Evolutionary conservation across 257 asterid species (phyloP).

Genomic region (Nicotiana tabacum): DNA sequence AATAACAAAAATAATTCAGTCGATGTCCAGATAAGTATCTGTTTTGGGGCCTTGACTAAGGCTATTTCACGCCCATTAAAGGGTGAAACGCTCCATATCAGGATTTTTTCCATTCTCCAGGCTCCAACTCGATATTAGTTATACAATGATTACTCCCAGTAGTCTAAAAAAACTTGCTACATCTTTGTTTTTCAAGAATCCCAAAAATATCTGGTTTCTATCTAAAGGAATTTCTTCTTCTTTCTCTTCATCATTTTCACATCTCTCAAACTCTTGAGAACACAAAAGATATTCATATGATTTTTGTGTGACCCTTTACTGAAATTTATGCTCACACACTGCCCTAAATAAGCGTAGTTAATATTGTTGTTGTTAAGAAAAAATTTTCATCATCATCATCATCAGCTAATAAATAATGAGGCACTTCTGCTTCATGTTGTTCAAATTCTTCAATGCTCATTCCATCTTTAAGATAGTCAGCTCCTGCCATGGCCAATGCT

Average conservation of each 20-base stretch:
- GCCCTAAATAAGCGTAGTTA: too few relatives aligned
- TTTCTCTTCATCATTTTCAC: neutral
- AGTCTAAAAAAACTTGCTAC: neutral
- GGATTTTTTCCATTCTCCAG: too few relatives aligned
- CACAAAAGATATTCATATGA: neutral
- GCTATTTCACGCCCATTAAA: too few relatives aligned
- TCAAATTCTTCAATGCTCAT: neutral
- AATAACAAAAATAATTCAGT: too few relatives aligned
- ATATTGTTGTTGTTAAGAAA: neutral
- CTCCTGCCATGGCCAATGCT: slow-evolving; percentile 53
- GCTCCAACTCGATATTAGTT: neutral
- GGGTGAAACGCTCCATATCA: too few relatives aligned
- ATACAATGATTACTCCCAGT: neutral
- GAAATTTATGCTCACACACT: too few relatives aligned
- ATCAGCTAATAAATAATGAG: neutral
- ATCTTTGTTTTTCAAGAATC: neutral
- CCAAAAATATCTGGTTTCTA: neutral
- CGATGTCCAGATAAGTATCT: too few relatives aligned
- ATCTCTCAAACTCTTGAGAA: neutral
- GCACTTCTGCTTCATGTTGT: neutral
- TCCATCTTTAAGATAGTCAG: slow-evolving; percentile 23
- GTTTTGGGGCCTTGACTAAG: too few relatives aligned
- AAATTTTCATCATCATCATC: neutral
- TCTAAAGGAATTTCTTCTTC: neutral
- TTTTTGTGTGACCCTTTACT: too few relatives aligned